Evolutionary conservation across 108 stramenopile species (phyloP).

Genomic region (Cyclotella choctawhatcheeana): DNA sequence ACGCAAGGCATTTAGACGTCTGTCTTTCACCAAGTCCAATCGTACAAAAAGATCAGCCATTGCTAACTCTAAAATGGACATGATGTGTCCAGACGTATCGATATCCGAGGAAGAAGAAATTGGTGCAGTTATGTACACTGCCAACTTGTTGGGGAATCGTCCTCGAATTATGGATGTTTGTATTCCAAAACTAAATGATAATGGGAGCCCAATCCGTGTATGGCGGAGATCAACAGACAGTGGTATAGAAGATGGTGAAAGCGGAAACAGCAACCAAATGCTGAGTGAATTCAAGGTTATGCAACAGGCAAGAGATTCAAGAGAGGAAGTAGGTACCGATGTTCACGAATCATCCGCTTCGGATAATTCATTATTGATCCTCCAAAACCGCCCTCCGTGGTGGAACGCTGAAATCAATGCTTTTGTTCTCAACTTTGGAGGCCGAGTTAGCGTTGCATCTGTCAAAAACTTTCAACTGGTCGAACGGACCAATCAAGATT

Average conservation of each 20-base stretch:
- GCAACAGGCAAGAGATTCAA: conserved; percentile 46
- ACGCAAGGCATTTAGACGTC: conserved; percentile 1
- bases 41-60: conserved; percentile 67
- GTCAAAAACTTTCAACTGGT: conserved; percentile 92
- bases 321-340: conserved; percentile 19
- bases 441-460: conserved; percentile 85
- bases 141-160: conserved; percentile 84
- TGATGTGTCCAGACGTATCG: neutral
- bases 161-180: conserved; percentile 92
- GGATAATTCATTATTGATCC: conserved; percentile 69
- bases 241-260: conserved; percentile 16
- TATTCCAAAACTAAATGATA: conserved; percentile 68
- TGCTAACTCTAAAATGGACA: conserved; percentile 52
- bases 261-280: conserved; percentile 57
- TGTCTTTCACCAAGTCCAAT: conserved; percentile 10
- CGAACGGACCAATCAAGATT: conserved; percentile 75
- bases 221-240: conserved; percentile 59
- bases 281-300: conserved; percentile 71
- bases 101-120: conserved; percentile 65
- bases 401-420: conserved; percentile 89
- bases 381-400: conserved; percentile 90
- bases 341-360: conserved; percentile 17
- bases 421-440: conserved; percentile 91
- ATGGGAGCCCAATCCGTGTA: conserved; percentile 48
- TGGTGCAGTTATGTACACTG: conserved; percentile 86